phyloP scores from a whole-genome alignment of 2,329 filamentous ascomycete species.

The Fusarium albosuccineum region DNA sequence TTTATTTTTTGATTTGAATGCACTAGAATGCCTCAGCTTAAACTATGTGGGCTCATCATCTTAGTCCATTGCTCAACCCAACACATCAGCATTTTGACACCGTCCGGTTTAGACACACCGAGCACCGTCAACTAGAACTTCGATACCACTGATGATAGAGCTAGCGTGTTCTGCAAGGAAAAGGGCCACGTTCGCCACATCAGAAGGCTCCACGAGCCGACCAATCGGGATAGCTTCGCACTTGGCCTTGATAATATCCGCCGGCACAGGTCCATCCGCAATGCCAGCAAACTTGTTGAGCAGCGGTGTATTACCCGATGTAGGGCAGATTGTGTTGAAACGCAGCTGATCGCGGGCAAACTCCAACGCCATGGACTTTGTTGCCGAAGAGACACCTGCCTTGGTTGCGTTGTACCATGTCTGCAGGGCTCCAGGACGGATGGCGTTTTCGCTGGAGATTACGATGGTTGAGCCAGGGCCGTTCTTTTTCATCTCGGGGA shows the following conservation, averaged over 20 bases:
- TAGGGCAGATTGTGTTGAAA: constrained; percentile 28
- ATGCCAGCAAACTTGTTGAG: constrained; percentile 35
- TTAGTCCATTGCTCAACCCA: too few species aligned
- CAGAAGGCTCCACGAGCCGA: constrained; percentile 34
- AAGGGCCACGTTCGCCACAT: constrained; percentile 38
- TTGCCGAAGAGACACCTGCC: constrained; percentile 27
- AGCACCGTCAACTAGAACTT: constrained; percentile 36
- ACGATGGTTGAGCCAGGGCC: constrained; percentile 29
- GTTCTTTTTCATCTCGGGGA: constrained; percentile 34
- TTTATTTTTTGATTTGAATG: too few species aligned
- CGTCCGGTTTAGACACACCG: constrained; percentile 20
- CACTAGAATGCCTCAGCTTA: too few species aligned
- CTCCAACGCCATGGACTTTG: constrained; percentile 30
- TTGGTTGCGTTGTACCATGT: constrained; percentile 34
- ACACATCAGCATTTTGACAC: too few species aligned
- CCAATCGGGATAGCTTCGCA: constrained; percentile 39
- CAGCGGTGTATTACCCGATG: constrained; percentile 24
- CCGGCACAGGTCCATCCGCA: constrained; percentile 30
- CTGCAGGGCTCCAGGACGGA: constrained; percentile 20
- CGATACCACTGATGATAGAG: constrained; percentile 35
- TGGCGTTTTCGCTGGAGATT: constrained; percentile 31
- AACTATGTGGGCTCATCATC: too few species aligned
- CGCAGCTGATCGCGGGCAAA: constrained; percentile 31
- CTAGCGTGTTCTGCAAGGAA: constrained; percentile 36
- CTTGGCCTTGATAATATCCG: constrained; percentile 35